Conservation (phyloP, 2,329 filamentous ascomycete genomes). For the Aspergillus alliaceus region DNA sequence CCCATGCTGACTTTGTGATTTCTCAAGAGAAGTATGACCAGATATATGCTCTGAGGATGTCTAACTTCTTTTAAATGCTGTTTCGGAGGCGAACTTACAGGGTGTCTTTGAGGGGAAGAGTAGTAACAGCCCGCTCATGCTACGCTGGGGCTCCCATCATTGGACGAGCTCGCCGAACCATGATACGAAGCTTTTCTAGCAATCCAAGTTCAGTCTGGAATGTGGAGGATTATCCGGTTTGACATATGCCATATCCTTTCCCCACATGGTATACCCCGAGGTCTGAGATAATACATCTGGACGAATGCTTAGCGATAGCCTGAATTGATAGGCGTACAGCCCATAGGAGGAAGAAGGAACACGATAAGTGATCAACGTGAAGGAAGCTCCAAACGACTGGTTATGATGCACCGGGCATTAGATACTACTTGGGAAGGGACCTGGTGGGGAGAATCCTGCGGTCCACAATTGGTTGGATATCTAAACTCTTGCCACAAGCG, state of each 20-base stretch:
- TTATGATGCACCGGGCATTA: not conserved
- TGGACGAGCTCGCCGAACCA: not conserved
- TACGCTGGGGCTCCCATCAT: not conserved
- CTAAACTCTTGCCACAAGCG: not conserved
- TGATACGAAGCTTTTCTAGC: slow-evolving; percentile 3
- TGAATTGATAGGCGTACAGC: not conserved
- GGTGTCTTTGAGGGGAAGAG: not conserved
- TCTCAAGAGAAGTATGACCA: not conserved
- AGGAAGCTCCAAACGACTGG: slow-evolving; percentile 22
- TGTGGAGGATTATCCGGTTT: not conserved
- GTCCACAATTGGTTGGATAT: not conserved
- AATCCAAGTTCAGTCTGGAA: slow-evolving; percentile 1
- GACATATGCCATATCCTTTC: not conserved
- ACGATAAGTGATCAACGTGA: slow-evolving; percentile 5
- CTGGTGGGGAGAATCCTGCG: not conserved
- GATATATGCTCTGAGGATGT: not conserved
- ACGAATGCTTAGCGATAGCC: not conserved
- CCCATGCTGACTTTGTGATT: slow-evolving; percentile 12
- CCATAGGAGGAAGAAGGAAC: slow-evolving; percentile 3
- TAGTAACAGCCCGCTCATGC: not conserved
- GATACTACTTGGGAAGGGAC: not conserved
- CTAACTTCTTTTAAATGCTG: not conserved
- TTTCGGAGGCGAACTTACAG: not conserved
- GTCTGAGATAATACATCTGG: not conserved
- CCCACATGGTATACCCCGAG: not conserved